A percentile compares a stretch with the other conserved stretches of the same genome.
These are phyloP conservation scores for Aspergillus niger DNA, from an alignment of 2,329 filamentous ascomycete genomes.

Conservation along the genomic window DNA sequence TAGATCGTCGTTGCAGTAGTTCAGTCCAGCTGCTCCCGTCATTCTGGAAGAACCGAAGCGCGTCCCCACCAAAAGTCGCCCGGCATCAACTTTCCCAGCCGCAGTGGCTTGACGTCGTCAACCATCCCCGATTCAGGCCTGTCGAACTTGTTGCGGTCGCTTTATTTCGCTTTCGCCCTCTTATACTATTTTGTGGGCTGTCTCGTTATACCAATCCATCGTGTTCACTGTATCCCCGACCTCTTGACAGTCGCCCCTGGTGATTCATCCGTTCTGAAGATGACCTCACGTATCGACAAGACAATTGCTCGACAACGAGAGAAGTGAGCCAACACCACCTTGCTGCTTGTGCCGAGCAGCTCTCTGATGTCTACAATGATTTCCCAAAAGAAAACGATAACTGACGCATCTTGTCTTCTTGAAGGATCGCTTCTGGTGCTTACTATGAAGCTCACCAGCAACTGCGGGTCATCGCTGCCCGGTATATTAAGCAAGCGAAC, in stretches of 20 bases:
- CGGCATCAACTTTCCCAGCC: slow-evolving; percentile 10
- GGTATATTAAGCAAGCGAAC: slow-evolving; percentile 86
- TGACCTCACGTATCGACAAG: slow-evolving; percentile 62
- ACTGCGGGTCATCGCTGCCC: slow-evolving; percentile 89
- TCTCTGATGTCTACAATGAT: neutral
- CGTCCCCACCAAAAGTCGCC: slow-evolving; percentile 22
- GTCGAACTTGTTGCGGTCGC: neutral
- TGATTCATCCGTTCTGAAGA: slow-evolving; percentile 20
- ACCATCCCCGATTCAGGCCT: neutral
- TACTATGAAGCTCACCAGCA: slow-evolving; percentile 99
- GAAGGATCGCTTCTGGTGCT: slow-evolving; percentile 81
- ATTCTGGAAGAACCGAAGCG: slow-evolving; percentile 16
- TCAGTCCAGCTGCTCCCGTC: slow-evolving; percentile 7
- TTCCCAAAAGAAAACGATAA: neutral
- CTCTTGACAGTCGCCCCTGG: slow-evolving; percentile 1
- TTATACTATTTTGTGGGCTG: too few species aligned
- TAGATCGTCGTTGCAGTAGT: slow-evolving; percentile 6
- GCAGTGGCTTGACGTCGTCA: neutral
- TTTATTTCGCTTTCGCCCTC: neutral
- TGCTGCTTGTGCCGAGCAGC: neutral
- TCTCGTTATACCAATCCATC: neutral
- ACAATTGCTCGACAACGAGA: slow-evolving; percentile 75
- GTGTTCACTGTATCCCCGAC: neutral
- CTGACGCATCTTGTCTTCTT: slow-evolving; percentile 21
- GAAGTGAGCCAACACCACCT: slow-evolving; percentile 56